Conservation (phyloP, 257 asterid genomes). For the Gynochthodes officinalis region DNA sequence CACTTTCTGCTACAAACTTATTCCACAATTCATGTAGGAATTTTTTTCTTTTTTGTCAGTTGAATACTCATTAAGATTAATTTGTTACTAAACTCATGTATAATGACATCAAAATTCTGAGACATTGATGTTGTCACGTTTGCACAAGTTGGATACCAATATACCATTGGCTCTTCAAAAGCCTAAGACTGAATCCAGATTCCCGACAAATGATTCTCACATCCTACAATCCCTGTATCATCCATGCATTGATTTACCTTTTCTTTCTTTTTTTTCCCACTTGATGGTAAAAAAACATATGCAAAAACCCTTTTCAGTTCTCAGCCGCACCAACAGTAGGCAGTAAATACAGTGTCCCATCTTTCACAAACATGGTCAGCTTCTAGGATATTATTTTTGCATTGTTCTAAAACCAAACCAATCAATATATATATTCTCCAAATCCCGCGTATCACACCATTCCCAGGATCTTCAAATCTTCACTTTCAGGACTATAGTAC, state of each 20-base stretch:
- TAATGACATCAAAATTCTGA: neutral
- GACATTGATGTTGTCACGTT: neutral
- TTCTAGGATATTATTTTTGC: neutral
- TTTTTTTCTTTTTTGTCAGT: too few species aligned
- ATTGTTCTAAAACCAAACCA: neutral
- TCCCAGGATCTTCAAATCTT: constrained; percentile 6
- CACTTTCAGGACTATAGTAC: constrained; percentile 4
- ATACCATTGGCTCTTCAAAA: neutral
- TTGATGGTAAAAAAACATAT: constrained; percentile 7
- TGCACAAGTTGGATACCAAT: neutral
- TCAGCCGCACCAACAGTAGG: neutral
- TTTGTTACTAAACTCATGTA: neutral
- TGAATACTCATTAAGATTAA: neutral
- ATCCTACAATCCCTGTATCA: constrained; percentile 20
- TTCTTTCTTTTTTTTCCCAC: constrained; percentile 13
- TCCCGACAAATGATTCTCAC: neutral
- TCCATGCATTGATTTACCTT: constrained; percentile 21
- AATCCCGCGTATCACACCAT: neutral
- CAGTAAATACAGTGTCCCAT: constrained; percentile 10
- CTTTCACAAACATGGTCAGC: constrained; percentile 1
- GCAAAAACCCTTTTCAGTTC: constrained; percentile 11
- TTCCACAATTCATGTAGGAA: too few species aligned
- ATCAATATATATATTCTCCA: constrained; percentile 9
- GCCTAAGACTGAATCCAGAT: neutral
- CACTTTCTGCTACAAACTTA: too few species aligned